Percentiles rank a stretch among this genome's conserved stretches.
Conservation (phyloP, 768 basidiomycete species). For the Hortiboletus campestris region DNA sequence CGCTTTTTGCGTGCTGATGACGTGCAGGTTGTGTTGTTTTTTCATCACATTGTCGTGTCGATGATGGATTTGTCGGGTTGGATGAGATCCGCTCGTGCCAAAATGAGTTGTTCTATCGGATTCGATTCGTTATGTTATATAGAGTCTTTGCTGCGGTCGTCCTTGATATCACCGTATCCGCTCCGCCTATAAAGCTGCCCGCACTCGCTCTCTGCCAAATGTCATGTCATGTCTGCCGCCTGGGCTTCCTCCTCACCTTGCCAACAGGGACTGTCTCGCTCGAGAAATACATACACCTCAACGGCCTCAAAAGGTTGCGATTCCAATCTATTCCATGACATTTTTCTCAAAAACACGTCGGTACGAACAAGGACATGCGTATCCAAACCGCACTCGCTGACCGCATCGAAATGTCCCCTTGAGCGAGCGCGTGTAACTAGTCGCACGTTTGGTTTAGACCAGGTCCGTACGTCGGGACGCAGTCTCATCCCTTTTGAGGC, state of each 20-base stretch:
- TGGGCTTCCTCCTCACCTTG: slow-evolving; percentile 48
- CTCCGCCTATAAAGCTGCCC: not conserved
- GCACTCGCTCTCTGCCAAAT: not conserved
- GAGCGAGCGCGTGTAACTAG: slow-evolving; percentile 69
- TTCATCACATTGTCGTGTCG: not conserved
- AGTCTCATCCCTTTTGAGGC: slow-evolving; percentile 28
- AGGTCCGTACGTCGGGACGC: slow-evolving; percentile 46
- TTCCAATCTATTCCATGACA: slow-evolving; percentile 62
- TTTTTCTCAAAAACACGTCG: slow-evolving; percentile 59
- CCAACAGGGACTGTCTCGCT: slow-evolving; percentile 50
- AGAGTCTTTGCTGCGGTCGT: not conserved
- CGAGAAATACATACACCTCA: slow-evolving; percentile 72
- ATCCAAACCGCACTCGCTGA: not conserved
- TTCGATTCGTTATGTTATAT: not conserved
- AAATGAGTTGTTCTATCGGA: not conserved
- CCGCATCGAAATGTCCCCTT: slow-evolving; percentile 45
- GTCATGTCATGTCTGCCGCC: slow-evolving; percentile 29
- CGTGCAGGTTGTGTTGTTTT: not conserved
- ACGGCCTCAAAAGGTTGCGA: slow-evolving; percentile 62
- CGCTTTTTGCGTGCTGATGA: not conserved
- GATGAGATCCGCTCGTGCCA: not conserved
- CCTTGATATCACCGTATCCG: slow-evolving; percentile 8
- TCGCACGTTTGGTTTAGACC: slow-evolving; percentile 67
- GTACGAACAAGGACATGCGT: slow-evolving; percentile 31
- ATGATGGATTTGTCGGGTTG: not conserved